Conservation (phyloP, 1,284 basidiomycete genomes). For the Fistulinella staudtii region DNA sequence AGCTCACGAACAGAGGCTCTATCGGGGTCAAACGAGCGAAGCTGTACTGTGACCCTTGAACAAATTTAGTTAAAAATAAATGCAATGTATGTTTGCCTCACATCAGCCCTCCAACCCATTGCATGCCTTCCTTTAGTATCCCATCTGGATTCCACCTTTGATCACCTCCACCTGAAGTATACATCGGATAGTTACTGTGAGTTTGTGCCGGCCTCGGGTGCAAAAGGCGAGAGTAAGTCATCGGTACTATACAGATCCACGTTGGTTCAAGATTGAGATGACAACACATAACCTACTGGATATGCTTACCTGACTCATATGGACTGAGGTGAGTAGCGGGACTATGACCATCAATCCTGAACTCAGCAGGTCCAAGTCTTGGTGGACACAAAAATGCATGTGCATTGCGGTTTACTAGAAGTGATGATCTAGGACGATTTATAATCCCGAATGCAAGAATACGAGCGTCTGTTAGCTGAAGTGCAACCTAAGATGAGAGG, state of each 20-base stretch:
- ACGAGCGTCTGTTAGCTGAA: slow-evolving; percentile 68
- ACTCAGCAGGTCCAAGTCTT: slow-evolving; percentile 41
- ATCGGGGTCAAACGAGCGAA: slow-evolving; percentile 45
- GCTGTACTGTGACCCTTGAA: slow-evolving; percentile 61
- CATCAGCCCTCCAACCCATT: slow-evolving; percentile 75
- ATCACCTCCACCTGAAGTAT: slow-evolving; percentile 64
- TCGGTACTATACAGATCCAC: slow-evolving; percentile 1
- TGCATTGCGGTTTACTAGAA: slow-evolving; percentile 63
- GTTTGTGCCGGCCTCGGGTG: slow-evolving; percentile 53
- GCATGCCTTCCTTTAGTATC: slow-evolving; percentile 54
- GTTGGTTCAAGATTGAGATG: background rate
- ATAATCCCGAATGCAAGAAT: slow-evolving; percentile 67
- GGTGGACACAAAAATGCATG: slow-evolving; percentile 63
- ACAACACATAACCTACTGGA: slow-evolving; percentile 6
- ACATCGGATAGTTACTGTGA: slow-evolving; percentile 65
- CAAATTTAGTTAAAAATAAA: slow-evolving; percentile 5
- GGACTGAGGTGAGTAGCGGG: background rate
- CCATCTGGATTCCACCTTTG: slow-evolving; percentile 58
- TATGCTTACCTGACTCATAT: background rate
- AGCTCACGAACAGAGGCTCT: slow-evolving; percentile 35
- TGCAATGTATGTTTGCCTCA: slow-evolving; percentile 31
- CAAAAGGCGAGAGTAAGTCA: slow-evolving; percentile 42
- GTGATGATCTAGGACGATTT: slow-evolving; percentile 50
- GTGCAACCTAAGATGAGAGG: slow-evolving; percentile 46
- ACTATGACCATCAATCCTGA: background rate